These are phyloP conservation scores for Colletotrichum sp. DNA, from an alignment of 2,329 filamentous ascomycete species.

Conservation along the genomic window DNA sequence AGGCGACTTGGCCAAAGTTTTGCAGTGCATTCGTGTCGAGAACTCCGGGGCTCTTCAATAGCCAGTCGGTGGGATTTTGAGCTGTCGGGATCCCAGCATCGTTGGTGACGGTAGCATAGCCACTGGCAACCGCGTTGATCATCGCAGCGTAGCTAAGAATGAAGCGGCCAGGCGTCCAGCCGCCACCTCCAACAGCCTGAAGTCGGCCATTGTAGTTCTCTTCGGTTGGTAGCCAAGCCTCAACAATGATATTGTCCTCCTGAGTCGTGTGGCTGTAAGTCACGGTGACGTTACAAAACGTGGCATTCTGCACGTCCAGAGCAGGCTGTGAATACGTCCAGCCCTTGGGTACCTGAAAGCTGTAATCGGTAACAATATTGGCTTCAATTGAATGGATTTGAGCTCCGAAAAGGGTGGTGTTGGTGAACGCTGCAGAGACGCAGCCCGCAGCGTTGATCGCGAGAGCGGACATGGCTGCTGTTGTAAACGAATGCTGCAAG, in stretches of 20 bases:
- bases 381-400: neutral
- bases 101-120: neutral
- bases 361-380: neutral
- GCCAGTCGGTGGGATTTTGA: neutral
- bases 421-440: neutral
- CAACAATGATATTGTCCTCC: conserved; percentile 7
- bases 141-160: neutral
- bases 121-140: neutral
- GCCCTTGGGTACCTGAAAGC: neutral
- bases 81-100: neutral
- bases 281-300: conserved; percentile 22
- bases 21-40: neutral
- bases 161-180: neutral
- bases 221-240: conserved; percentile 10
- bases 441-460: neutral
- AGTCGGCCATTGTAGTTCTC: conserved; percentile 24
- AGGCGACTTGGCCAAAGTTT: neutral
- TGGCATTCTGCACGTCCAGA: neutral
- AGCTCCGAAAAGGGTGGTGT: neutral
- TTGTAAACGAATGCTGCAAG: neutral
- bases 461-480: neutral
- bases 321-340: neutral
- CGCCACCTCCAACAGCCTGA: conserved; percentile 20
- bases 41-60: neutral
- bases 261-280: conserved; percentile 6